Conservation (phyloP, 768 basidiomycete genomes). For the Hericium alpestre region DNA sequence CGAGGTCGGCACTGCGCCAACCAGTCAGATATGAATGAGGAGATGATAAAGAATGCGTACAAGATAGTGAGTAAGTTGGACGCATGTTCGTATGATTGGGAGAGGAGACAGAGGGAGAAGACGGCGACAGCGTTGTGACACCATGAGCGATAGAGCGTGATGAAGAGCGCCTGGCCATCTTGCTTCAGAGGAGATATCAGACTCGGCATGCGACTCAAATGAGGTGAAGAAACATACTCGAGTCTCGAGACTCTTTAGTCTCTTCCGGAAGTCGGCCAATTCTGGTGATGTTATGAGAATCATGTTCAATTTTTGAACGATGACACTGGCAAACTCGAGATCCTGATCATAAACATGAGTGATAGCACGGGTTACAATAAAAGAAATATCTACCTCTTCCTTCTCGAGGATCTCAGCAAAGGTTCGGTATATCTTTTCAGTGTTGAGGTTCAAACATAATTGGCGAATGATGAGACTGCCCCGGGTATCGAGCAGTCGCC, state of each 20-base stretch:
- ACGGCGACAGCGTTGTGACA: constrained; percentile 97
- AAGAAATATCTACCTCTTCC: constrained; percentile 60
- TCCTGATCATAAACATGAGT: constrained; percentile 41
- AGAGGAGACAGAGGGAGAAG: constrained; percentile 90
- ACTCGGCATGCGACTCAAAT: neutral
- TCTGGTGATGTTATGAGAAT: constrained; percentile 96
- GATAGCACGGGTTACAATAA: neutral
- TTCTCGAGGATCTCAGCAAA: constrained; percentile 97
- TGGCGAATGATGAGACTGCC: constrained; percentile 95
- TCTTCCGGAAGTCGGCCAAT: constrained; percentile 85
- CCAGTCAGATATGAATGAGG: neutral
- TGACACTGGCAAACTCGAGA: constrained; percentile 93
- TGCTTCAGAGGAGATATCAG: constrained; percentile 33
- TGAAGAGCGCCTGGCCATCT: constrained; percentile 95
- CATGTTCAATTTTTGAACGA: constrained; percentile 94
- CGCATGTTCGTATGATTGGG: constrained; percentile 98
- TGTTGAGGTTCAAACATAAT: constrained; percentile 86
- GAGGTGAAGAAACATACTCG: constrained; percentile 43
- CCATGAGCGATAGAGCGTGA: constrained; percentile 92
- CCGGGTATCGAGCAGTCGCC: constrained; percentile 77
- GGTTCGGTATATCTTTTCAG: constrained; percentile 89
- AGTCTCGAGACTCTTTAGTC: constrained; percentile 87
- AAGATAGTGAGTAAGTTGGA: constrained; percentile 94
- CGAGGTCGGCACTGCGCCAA: constrained; percentile 73
- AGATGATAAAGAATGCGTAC: constrained; percentile 33